phyloP scores from a whole-genome alignment of 2,329 filamentous ascomycete genomes.

The Diaporthe vexans region DNA sequence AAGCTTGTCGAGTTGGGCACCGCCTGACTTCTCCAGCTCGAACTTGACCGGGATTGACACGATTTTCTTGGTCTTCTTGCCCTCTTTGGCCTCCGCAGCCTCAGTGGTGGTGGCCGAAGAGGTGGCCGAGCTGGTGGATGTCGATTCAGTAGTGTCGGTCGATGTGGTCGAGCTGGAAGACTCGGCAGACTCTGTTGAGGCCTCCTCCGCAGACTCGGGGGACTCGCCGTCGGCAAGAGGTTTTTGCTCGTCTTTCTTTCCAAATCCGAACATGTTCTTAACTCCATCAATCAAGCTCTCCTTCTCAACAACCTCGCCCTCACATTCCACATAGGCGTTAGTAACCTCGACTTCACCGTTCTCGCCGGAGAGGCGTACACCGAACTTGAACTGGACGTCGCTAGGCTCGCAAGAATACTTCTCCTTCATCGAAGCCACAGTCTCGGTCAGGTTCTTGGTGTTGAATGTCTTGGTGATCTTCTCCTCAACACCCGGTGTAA shows the following conservation, averaged over 20 bases:
- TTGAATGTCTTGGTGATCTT: conserved; percentile 75
- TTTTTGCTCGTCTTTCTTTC: conserved; percentile 90
- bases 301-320: conserved; percentile 80
- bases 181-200: conserved; percentile 58
- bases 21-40: conserved; percentile 63
- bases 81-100: conserved; percentile 64
- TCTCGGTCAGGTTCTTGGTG: conserved; percentile 88
- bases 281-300: conserved; percentile 91
- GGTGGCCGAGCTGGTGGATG: conserved; percentile 47
- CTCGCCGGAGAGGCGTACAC: conserved; percentile 77
- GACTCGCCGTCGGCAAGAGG: conserved; percentile 73
- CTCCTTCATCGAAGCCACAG: conserved; percentile 82
- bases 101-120: conserved; percentile 63
- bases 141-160: conserved; percentile 51
- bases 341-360: conserved; percentile 85
- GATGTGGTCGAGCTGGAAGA: conserved; percentile 52
- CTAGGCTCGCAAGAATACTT: conserved; percentile 82
- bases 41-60: conserved; percentile 67
- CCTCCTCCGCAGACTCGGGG: conserved; percentile 58
- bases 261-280: conserved; percentile 96
- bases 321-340: conserved; percentile 86
- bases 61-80: conserved; percentile 72
- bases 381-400: conserved; percentile 85
- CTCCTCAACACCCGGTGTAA: conserved; percentile 61
- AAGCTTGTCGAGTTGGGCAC: conserved; percentile 62